Percentiles rank a stretch among this genome's conserved stretches.
Evolutionary conservation across 768 basidiomycete species (phyloP).

Genomic region (Leccinum fibrillosum): DNA sequence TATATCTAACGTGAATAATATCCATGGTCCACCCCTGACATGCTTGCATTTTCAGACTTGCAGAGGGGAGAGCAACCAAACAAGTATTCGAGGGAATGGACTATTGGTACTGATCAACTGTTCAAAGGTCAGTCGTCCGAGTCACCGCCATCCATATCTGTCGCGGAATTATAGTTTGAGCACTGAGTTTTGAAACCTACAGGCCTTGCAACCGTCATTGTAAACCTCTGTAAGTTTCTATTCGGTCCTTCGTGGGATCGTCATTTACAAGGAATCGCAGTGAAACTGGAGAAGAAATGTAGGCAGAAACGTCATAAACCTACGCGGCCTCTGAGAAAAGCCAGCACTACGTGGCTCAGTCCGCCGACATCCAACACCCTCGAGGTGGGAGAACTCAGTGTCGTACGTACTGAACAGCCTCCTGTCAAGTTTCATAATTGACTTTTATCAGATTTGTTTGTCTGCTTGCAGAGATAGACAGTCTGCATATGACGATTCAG

Average conservation of each 20-base stretch:
- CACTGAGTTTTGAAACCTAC: background rate
- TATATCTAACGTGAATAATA: slow-evolving; percentile 1
- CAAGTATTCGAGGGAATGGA: slow-evolving; percentile 15
- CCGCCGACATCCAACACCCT: slow-evolving; percentile 5
- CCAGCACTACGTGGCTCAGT: slow-evolving; percentile 3
- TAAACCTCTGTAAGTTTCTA: slow-evolving; percentile 11
- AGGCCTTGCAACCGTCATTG: slow-evolving; percentile 9
- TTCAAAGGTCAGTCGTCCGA: slow-evolving; percentile 14
- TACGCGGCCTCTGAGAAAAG: slow-evolving; percentile 1
- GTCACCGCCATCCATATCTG: background rate
- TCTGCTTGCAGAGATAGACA: slow-evolving; percentile 27
- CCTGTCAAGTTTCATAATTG: background rate
- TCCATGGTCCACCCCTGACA: background rate
- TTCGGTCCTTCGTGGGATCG: no score
- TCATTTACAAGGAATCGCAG: slow-evolving; percentile 4
- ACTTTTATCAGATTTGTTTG: slow-evolving; percentile 20
- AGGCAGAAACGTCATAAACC: background rate
- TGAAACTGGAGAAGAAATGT: slow-evolving; percentile 6
- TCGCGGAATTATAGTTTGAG: background rate
- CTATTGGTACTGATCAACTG: slow-evolving; percentile 5
- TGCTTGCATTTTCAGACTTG: slow-evolving; percentile 15
- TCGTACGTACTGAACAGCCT: slow-evolving; percentile 10
- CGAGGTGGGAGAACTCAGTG: slow-evolving; percentile 15
- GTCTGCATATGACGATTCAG: slow-evolving; percentile 19
- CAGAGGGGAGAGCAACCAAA: slow-evolving; percentile 10